Conservation (phyloP, 2,329 filamentous ascomycete species). For the Xylariaceae sp. region DNA sequence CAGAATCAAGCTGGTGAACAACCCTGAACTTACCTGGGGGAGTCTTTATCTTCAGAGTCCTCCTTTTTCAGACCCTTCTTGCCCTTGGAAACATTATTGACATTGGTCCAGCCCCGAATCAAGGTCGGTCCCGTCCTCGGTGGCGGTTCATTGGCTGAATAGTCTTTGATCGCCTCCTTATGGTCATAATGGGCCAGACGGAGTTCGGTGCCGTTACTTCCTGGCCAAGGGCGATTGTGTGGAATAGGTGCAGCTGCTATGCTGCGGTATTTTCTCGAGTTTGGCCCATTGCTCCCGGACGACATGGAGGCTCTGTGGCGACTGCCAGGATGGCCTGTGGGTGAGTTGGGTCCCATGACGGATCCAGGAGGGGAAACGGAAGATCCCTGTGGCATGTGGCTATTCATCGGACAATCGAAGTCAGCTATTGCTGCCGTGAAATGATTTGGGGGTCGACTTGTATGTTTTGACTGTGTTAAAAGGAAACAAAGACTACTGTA, state of each 20-base stretch:
- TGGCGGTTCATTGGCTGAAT: conserved; percentile 50
- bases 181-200: conserved; percentile 56
- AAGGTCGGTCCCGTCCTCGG: conserved; percentile 53
- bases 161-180: conserved; percentile 55
- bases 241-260: conserved; percentile 56
- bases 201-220: conserved; percentile 46
- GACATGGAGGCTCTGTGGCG: conserved; percentile 32
- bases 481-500: no score
- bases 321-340: conserved; percentile 24
- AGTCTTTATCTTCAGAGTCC: conserved; percentile 30
- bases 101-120: conserved; percentile 53
- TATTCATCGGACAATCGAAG: no score
- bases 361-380: conserved; percentile 25
- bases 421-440: no score
- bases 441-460: neutral
- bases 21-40: conserved; percentile 25
- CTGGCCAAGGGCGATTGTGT: conserved; percentile 45
- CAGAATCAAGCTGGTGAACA: neutral
- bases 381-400: conserved; percentile 22
- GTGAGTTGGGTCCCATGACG: conserved; percentile 23
- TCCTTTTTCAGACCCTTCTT: conserved; percentile 29
- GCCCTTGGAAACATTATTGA: conserved; percentile 38
- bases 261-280: conserved; percentile 48
- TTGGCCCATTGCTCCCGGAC: conserved; percentile 23
- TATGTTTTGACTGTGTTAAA: no score